Percentiles rank a stretch among this genome's conserved stretches.
Evolutionary conservation across 2,329 filamentous ascomycete species (phyloP).

Genomic region (Nakataea oryzae): DNA sequence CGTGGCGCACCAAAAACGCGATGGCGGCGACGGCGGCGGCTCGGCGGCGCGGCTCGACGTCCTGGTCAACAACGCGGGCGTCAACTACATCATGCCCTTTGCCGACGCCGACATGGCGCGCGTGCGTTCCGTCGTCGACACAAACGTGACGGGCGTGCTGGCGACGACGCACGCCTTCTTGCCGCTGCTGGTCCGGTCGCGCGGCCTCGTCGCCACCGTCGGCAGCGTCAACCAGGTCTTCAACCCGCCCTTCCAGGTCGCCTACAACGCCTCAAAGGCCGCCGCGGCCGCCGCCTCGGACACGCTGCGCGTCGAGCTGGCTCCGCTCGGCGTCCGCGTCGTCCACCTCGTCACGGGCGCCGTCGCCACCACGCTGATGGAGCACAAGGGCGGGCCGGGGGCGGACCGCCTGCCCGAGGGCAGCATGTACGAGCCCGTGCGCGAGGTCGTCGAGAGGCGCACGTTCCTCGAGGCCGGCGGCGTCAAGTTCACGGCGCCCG

Average conservation of each 20-base stretch:
- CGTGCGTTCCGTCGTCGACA: slow-evolving; percentile 9
- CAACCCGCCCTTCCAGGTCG: slow-evolving; percentile 16
- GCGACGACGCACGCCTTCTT: slow-evolving; percentile 21
- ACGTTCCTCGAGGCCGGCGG: slow-evolving; percentile 12
- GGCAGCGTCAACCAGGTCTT: slow-evolving; percentile 18
- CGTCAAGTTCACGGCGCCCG: slow-evolving; percentile 13
- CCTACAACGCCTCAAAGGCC: slow-evolving; percentile 20
- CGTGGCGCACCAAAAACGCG: background rate
- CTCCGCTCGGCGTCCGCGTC: slow-evolving; percentile 18
- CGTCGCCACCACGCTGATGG: slow-evolving; percentile 17
- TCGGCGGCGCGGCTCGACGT: slow-evolving; percentile 6
- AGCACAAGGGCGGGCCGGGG: slow-evolving; percentile 10
- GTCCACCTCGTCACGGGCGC: slow-evolving; percentile 19
- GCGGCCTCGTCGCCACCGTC: slow-evolving; percentile 15
- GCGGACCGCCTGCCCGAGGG: slow-evolving; percentile 14
- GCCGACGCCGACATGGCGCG: slow-evolving; percentile 9
- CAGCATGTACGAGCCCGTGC: slow-evolving; percentile 16
- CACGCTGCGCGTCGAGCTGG: slow-evolving; percentile 19
- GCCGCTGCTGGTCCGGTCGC: slow-evolving; percentile 16
- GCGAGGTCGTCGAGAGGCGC: slow-evolving; percentile 14
- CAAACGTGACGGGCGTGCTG: slow-evolving; percentile 18
- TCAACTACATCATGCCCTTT: slow-evolving; percentile 9
- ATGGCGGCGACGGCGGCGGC: background rate
- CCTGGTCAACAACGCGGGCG: slow-evolving; percentile 13
- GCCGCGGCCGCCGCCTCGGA: slow-evolving; percentile 14